Evolutionary conservation across 208 protist genomes (phyloP), one percentile per base, ranked within the genome.

Genomic region (Trypanosoma congolense): DNA sequence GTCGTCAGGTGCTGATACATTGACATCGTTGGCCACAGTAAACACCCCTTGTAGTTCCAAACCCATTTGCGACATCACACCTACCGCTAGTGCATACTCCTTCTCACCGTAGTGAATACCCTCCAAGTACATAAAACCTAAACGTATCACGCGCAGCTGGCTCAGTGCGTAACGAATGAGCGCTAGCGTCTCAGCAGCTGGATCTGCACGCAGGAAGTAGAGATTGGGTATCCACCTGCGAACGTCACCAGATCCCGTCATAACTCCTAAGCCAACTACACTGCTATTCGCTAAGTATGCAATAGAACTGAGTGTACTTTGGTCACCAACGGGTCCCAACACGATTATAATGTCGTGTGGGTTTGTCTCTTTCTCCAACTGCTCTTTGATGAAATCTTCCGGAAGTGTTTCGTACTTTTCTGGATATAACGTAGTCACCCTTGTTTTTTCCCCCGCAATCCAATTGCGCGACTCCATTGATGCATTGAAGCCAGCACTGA

Each of bases 181-280:
- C 47, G 61, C 49, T 18, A 67, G 9, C 26, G 80, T 45, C 57
- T 78, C 77, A 1, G 54, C 31, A 8, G 47, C 42, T 19, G 74
- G 66, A 4, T 80, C 71, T 4, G 66, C 41, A 6, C 71, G 55
- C 35, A 66, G 64, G 61, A 74, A 88, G 55, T 74, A 74, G 42
- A 73, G 9, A 19, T 74, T 26, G 29, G n/a, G 38, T 9, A 61
- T 70, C 61, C 67, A 88, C 18, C 18, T 3, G 10, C 76, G 76
- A 53, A 76, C 49, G 0, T 24, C 19, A 22, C 52, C 62, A n/a
- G 68, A 77, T 18, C 72, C 70, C 24, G 72, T 77, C 38, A 75
- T 72, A 2, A 72, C 75, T 1, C 49, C 45, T 42, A 63, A 55
- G 2, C 36, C 47, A 35, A 63, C 57, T 29, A 48, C 2, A 30